Base-by-base conservation (phyloP, 768 basidiomycete genomes). In the Neoboletus subvelutipes region DNA sequence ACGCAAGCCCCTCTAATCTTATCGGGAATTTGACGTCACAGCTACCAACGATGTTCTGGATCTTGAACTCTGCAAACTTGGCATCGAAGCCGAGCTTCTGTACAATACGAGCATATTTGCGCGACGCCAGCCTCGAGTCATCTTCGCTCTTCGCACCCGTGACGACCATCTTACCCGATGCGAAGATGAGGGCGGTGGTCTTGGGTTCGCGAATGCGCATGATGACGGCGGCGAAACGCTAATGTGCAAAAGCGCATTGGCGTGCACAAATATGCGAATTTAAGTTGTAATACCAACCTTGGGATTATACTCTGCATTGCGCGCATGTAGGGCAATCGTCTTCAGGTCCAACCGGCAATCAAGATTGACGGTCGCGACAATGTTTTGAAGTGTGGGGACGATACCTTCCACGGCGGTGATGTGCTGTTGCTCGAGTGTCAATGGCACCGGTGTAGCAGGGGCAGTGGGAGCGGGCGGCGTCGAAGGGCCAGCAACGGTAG, bases 191-290 rank as follows among this genome's bases (percentile, higher is more conserved):
- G 24, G 96, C 97, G 50, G 97, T 99, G 57, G 97, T 99, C 82
- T 99, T 99, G 50, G 97, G 97, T 67, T 98, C 97, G 64, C 97
- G 94, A 70, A 99, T 98, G 75, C 97, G 93, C 97, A 99, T 99
- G 78, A 99, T 98, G 65, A 98, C 97, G 58, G 97, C 97, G 66
- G 96, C 97, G 80, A 99, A 99, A 88, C 97, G 97, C 97, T 99
- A 75, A 79, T 76, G 80, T 77, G 76, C 78, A 78, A 76, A 68
- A 80, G 77, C 77, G 83, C 83, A 81, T 83, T 80, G 82, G 79
- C 76, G 80, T 76, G 75, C 76, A 74, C 74, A 78, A 73, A 72
- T 70, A 68, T 69, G 48, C 57, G 49, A 68, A 61, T 45, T 45
- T 31, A 67, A 64, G 64, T 68, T 65, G 65, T 63, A 68, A 74